A percentile compares a stretch with the other conserved stretches of the same genome.
phyloP scores from a whole-genome alignment of 768 basidiomycete genomes.

The Omphalotus guepiniiformis region DNA sequence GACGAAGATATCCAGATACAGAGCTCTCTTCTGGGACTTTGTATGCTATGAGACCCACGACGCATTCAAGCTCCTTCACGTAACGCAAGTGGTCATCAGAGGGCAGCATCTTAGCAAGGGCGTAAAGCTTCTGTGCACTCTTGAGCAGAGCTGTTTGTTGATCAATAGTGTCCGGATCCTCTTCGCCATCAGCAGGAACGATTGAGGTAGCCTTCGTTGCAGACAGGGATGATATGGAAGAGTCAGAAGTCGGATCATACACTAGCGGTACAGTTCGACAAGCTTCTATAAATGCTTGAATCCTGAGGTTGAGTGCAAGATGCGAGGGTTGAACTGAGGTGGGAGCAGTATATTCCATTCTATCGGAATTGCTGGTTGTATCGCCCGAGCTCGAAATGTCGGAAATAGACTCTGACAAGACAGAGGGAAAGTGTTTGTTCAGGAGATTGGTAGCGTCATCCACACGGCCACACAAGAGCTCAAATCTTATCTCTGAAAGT shows the following conservation, averaged over 20 bases:
- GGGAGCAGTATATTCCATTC: constrained; percentile 46
- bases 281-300: constrained; percentile 83
- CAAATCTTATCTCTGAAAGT: constrained; percentile 57
- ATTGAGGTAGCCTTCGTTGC: constrained; percentile 1
- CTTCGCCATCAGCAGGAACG: constrained; percentile 20
- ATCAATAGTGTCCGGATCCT: constrained; percentile 29
- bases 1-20: constrained; percentile 69
- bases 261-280: constrained; percentile 68
- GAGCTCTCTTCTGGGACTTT: constrained; percentile 73
- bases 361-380: constrained; percentile 16
- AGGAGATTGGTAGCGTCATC: constrained; percentile 65
- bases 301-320: constrained; percentile 78
- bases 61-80: constrained; percentile 65
- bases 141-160: constrained; percentile 47
- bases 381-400: neutral
- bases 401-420: constrained; percentile 39
- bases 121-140: constrained; percentile 64
- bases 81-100: constrained; percentile 60
- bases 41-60: constrained; percentile 81
- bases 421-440: constrained; percentile 70
- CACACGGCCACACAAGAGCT: constrained; percentile 74
- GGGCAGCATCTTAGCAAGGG: constrained; percentile 51
- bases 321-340: constrained; percentile 73
- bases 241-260: constrained; percentile 6
- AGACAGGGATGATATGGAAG: constrained; percentile 9